A percentile compares a stretch with the other conserved stretches of the same genome.
These are phyloP conservation scores for Rhizoclosmatium globosum DNA, from an alignment of 192 early-diverging fungal species.

Conservation along the genomic window DNA sequence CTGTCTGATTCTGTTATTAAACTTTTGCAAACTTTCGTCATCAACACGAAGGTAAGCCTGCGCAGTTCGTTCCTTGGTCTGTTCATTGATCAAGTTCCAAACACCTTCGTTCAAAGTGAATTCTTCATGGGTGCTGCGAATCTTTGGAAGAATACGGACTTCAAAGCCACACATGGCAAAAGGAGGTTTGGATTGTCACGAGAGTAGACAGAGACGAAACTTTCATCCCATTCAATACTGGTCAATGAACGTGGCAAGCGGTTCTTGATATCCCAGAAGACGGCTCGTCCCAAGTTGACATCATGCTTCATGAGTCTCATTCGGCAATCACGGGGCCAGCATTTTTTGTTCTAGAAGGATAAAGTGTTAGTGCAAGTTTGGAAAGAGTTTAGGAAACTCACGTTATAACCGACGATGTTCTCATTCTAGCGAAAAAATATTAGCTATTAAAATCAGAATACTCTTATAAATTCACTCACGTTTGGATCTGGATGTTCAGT, in stretches of 20 bases:
- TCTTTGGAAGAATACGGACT: conserved; percentile 93
- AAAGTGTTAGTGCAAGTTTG: not conserved
- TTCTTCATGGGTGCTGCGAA: conserved; percentile 83
- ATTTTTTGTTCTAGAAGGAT: conserved; percentile 80
- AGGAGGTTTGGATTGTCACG: conserved; percentile 98
- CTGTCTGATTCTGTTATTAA: conserved; percentile 96
- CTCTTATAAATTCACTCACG: conserved; percentile 17
- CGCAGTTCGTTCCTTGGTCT: conserved; percentile 97
- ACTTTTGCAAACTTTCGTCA: conserved; percentile 88
- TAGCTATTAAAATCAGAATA: conserved; percentile 5
- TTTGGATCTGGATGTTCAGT: conserved; percentile 99
- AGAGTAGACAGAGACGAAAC: conserved; percentile 95
- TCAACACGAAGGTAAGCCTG: conserved; percentile 98
- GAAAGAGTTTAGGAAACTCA: conserved; percentile 22
- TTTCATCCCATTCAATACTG: conserved; percentile 98
- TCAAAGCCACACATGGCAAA: conserved; percentile 96
- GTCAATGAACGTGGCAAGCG: conserved; percentile 95
- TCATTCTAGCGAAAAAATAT: conserved; percentile 66
- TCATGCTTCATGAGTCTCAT: conserved; percentile 99
- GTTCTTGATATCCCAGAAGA: conserved; percentile 99
- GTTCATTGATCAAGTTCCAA: conserved; percentile 97
- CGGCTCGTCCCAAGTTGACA: conserved; percentile 95
- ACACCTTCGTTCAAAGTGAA: conserved; percentile 87
- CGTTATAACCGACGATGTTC: conserved; percentile 96
- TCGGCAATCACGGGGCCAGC: conserved; percentile 98